Percentiles rank a stretch among this genome's conserved stretches.
phyloP scores from a whole-genome alignment of 2,329 filamentous ascomycete genomes.

The Talaromyces atroroseus region DNA sequence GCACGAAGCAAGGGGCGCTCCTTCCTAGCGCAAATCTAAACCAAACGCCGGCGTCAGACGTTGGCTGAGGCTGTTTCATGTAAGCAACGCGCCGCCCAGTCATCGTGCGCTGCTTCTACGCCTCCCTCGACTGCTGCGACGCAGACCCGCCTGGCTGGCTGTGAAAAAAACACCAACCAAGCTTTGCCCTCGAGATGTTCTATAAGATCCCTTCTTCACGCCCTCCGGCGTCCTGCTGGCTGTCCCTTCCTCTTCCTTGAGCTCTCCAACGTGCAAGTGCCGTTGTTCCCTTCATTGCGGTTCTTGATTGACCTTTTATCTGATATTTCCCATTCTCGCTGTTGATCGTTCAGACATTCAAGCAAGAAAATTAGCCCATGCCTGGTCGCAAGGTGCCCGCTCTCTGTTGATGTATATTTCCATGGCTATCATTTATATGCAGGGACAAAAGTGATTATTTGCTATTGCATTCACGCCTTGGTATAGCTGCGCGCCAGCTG shows the following conservation, averaged over 20 bases:
- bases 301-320: neutral
- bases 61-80: conserved; percentile 2
- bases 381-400: conserved; percentile 4
- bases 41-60: neutral
- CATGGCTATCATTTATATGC: neutral
- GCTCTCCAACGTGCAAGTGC: neutral
- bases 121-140: neutral
- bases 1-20: neutral
- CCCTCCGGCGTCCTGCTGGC: neutral
- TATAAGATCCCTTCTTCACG: neutral
- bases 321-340: neutral
- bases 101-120: neutral
- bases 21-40: neutral
- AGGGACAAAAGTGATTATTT: neutral
- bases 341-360: neutral
- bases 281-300: neutral
- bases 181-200: neutral
- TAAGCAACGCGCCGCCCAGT: neutral
- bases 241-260: neutral
- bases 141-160: neutral
- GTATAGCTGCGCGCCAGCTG: neutral
- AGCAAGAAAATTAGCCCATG: neutral
- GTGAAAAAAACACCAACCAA: neutral
- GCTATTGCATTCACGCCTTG: neutral
- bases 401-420: neutral